Base-by-base conservation (phyloP, 441 rosid genomes). In the Bocquillonia castaneifolia region DNA sequence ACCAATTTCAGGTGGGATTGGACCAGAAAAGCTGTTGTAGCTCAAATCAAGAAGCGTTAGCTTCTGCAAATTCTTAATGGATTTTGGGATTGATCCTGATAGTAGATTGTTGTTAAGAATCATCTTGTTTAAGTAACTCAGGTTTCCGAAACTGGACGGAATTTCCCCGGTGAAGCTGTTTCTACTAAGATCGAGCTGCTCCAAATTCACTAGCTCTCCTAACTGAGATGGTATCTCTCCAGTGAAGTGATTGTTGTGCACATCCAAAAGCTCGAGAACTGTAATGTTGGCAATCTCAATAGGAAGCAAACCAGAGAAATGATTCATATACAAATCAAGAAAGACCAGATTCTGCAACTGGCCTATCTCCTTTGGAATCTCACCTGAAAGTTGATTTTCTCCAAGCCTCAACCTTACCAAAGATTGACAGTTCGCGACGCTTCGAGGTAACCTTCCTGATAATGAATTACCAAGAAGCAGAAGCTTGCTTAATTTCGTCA, bases 151-250 rank as follows among this genome's bases (percentile, higher is more conserved):
- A 82, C 97, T 89, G 63, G 59, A 52, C 0, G 97, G 96, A 68
- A 89, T 86, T 74, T 77, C 81, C 6, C 92, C 90, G 0, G 78
- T 82, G 72, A 93, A 86, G 79, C 90, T 87, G 81, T 93, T 93
- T 72, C 91, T 81, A 75, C 98, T 90, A 25, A 93, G 82, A 78
- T 93, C 97, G 77, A 93, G 92, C 83, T 86, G 94, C 91, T 93
- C 98, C 44, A 93, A 79, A 69, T 93, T 93, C 72, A 93, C 96
- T 28, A 90, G 90, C 81, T 86, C 87, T 68, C 96, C 97, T 8
- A 93, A 69, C 75, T 86, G 86, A 65, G 80, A 53, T 18, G 98
- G 97, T 54, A 93, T 86, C 63, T 78, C 87, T 26, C 97, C 98
- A 0, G 86, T 80, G 18, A 90, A 74, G 82, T 89, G 76, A 80